Conservation (phyloP, 202 grass and related monocot genomes). For the Panicum hallii region DNA sequence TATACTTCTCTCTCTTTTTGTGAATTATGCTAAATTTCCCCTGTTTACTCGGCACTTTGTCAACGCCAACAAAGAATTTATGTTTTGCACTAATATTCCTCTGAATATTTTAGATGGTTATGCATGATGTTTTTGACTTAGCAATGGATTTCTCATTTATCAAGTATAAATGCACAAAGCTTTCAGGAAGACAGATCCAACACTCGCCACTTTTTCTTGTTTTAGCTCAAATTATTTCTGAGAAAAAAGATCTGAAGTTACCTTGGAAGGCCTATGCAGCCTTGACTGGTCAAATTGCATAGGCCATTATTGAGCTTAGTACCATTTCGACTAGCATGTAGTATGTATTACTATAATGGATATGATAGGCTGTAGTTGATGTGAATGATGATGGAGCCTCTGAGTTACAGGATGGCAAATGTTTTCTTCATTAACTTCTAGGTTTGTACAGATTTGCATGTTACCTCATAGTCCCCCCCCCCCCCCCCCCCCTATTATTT, state of each 20-base stretch:
- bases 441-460: neutral
- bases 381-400: slow-evolving; percentile 1
- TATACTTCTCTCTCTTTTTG: neutral
- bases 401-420: neutral
- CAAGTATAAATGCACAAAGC: neutral
- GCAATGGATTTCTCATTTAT: neutral
- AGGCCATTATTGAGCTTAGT: neutral
- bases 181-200: neutral
- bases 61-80: neutral
- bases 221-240: slow-evolving; percentile 23
- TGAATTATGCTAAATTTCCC: neutral
- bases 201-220: neutral
- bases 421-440: neutral
- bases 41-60: neutral
- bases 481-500: neutral
- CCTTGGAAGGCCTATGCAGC: neutral
- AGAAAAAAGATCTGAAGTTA: slow-evolving; percentile 21
- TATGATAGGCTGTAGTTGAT: slow-evolving; percentile 15
- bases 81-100: neutral
- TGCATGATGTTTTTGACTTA: slow-evolving; percentile 2
- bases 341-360: slow-evolving; percentile 9
- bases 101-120: neutral
- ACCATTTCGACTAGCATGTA: neutral
- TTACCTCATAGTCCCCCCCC: neutral
- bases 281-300: slow-evolving; percentile 14